Conservation (phyloP, 352 stramenopile genomes). For the Phytopythium mirpurense region DNA sequence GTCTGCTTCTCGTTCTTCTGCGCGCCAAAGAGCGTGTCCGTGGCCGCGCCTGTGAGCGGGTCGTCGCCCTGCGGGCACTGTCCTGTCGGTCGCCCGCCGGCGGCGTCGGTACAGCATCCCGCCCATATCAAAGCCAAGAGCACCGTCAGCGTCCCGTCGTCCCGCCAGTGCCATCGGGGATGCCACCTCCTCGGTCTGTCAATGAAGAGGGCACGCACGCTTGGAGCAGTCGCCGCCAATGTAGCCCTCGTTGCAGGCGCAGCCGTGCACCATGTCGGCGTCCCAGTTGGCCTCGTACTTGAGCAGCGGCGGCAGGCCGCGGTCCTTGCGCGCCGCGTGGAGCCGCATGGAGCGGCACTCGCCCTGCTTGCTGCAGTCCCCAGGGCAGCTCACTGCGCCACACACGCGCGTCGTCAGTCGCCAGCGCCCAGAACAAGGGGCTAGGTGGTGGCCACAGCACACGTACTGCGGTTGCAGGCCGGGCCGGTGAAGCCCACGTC, state of each 20-base stretch:
- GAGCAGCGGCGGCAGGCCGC: conserved; percentile 35
- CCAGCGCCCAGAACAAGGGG: no score
- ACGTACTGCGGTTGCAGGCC: no score
- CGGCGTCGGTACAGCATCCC: no score
- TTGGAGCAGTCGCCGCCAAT: conserved; percentile 83
- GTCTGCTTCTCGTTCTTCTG: conserved; percentile 85
- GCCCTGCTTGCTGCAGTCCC: conserved; percentile 51
- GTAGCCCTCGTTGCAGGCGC: conserved; percentile 81
- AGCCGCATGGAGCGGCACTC: conserved; percentile 73
- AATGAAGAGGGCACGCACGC: no score
- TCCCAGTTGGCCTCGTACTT: conserved; percentile 74
- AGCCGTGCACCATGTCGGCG: conserved; percentile 85
- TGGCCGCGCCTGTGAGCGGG: conserved; percentile 58
- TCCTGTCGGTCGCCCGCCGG: conserved; percentile 22
- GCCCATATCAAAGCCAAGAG: no score
- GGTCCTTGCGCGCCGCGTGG: conserved; percentile 56
- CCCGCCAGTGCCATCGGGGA: no score
- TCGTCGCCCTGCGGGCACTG: conserved; percentile 58
- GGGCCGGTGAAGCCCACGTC: conserved; percentile 68
- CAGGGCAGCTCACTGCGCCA: conserved; percentile 45
- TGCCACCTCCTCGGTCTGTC: no score
- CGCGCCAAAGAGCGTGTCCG: conserved; percentile 55
- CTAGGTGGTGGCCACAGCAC: no score
- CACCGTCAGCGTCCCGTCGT: no score
- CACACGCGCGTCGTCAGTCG: conserved; percentile 32